These are phyloP conservation scores for Scutellaria barbata DNA, from an alignment of 257 asterid genomes.

Conservation along the genomic window DNA sequence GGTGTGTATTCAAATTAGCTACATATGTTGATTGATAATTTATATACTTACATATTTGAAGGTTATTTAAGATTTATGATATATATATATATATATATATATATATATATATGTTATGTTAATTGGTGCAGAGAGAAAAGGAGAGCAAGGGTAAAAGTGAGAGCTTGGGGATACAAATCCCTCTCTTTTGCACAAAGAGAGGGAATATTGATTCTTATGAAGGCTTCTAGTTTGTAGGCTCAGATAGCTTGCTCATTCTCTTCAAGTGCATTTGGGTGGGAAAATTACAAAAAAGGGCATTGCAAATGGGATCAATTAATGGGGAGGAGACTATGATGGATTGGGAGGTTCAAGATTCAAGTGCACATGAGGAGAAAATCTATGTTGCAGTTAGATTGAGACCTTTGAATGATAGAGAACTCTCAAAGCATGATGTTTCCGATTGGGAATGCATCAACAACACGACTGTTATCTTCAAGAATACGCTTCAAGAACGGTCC, in stretches of 20 bases:
- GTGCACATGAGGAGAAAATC: slow-evolving; percentile 81
- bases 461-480: slow-evolving; percentile 73
- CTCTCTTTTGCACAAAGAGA: slow-evolving; percentile 64
- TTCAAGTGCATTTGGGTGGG: slow-evolving; percentile 51
- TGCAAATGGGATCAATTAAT: slow-evolving; percentile 53
- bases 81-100: too few species aligned
- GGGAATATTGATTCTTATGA: slow-evolving; percentile 27
- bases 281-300: neutral
- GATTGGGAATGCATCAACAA: slow-evolving; percentile 91
- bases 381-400: slow-evolving; percentile 81
- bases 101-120: neutral
- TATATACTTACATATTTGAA: too few species aligned
- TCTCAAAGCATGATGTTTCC: slow-evolving; percentile 51
- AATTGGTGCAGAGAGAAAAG: slow-evolving; percentile 41
- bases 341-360: slow-evolving; percentile 46
- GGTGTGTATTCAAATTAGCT: too few species aligned
- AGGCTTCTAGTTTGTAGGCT: slow-evolving; percentile 11
- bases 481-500: slow-evolving; percentile 60
- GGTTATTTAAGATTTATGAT: too few species aligned
- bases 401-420: slow-evolving; percentile 79
- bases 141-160: neutral
- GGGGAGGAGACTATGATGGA: slow-evolving; percentile 52
- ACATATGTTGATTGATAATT: too few species aligned
- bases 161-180: slow-evolving; percentile 33
- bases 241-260: slow-evolving; percentile 26